Conservation (phyloP, 495 filamentous ascomycete genomes). For the Talaromyces liani region DNA sequence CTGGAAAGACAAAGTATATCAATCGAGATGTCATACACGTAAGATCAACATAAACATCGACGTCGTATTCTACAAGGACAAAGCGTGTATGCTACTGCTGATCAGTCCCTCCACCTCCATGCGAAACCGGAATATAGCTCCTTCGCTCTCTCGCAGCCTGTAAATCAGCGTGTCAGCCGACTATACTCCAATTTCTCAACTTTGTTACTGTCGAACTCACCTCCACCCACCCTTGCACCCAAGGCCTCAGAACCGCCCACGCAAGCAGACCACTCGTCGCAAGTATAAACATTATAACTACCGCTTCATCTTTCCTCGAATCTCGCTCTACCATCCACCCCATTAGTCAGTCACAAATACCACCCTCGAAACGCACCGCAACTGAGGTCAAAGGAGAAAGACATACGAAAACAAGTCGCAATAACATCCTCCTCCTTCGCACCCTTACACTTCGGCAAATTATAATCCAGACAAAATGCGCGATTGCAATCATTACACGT, state of each 20-base stretch:
- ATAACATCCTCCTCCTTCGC: constrained; percentile 82
- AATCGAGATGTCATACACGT: not conserved
- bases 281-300: constrained; percentile 88
- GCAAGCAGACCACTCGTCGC: constrained; percentile 74
- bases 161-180: constrained; percentile 9
- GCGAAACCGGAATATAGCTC: constrained; percentile 36
- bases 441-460: constrained; percentile 77
- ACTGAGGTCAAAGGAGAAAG: not conserved
- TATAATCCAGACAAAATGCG: constrained; percentile 79
- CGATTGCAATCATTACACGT: constrained; percentile 85
- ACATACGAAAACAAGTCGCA: constrained; percentile 81
- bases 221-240: constrained; percentile 52
- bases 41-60: not conserved
- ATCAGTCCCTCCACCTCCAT: constrained; percentile 3
- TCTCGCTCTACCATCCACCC: constrained; percentile 56
- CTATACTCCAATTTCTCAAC: not conserved
- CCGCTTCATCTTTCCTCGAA: constrained; percentile 78
- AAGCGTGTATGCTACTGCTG: not conserved
- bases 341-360: constrained; percentile 8
- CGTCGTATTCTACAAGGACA: not conserved
- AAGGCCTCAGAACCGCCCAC: constrained; percentile 68
- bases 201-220: constrained; percentile 21
- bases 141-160: constrained; percentile 38
- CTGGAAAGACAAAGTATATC: not conserved
- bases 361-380: not conserved